Conservation (phyloP, 2,329 filamentous ascomycete genomes). For the Paecilomyces formosus region DNA sequence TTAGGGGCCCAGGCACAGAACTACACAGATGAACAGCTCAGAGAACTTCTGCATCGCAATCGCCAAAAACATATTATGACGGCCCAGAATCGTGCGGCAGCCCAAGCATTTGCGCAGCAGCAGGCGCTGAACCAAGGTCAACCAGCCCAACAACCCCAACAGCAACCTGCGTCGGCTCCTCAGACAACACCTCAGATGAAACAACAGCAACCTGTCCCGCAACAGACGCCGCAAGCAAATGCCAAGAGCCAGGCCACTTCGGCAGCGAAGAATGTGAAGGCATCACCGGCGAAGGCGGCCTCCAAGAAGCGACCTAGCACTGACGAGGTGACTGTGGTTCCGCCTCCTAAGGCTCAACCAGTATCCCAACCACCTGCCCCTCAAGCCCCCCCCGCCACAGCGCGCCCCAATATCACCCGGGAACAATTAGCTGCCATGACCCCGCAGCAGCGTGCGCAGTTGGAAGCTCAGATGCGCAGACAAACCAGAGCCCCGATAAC, state of each 20-base stretch:
- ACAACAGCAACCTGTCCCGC: constrained; percentile 10
- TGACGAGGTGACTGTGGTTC: constrained; percentile 40
- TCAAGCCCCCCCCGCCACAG: constrained; percentile 13
- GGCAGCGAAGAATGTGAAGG: constrained; percentile 19
- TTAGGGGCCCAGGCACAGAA: constrained; percentile 25
- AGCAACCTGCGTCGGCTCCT: constrained; percentile 14
- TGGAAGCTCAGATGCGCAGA: constrained; percentile 28
- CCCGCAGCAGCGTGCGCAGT: constrained; percentile 33
- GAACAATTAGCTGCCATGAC: constrained; percentile 33
- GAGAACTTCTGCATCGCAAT: constrained; percentile 25
- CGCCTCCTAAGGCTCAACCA: constrained; percentile 27
- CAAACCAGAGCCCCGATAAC: constrained; percentile 24
- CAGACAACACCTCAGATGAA: constrained; percentile 18
- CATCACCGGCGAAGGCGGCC: constrained; percentile 20
- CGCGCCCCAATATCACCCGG: constrained; percentile 18
- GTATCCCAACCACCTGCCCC: constrained; percentile 14
- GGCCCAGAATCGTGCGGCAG: constrained; percentile 20
- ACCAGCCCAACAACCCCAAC: constrained; percentile 14
- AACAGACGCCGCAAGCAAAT: constrained; percentile 14
- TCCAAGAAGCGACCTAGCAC: constrained; percentile 37
- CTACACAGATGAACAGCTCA: constrained; percentile 37
- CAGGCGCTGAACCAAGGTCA: constrained; percentile 7
- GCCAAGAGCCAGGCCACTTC: constrained; percentile 20
- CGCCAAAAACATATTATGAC: constrained; percentile 29
- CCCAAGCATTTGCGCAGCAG: constrained; percentile 12